These are phyloP conservation scores for Aristolochia californica DNA, from an alignment of 164 flowering plant species.

Conservation along the genomic window DNA sequence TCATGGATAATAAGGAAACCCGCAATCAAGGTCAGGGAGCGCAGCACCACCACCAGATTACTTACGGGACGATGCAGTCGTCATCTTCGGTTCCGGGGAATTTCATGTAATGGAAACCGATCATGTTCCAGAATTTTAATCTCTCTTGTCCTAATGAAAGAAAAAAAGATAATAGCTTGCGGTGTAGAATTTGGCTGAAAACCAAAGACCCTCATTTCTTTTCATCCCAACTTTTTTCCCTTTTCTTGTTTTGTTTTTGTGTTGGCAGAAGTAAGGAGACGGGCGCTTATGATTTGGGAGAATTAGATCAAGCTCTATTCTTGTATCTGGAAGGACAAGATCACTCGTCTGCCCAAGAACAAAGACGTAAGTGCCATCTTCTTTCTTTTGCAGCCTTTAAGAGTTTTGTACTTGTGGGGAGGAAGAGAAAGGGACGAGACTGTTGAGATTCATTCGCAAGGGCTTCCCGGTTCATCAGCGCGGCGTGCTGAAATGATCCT, in stretches of 20 bases:
- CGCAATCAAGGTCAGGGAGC: constrained; percentile 9
- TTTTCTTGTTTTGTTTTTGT: constrained; percentile 6
- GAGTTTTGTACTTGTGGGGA: constrained; percentile 1
- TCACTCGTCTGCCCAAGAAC: constrained; percentile 38
- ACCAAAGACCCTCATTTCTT: neutral
- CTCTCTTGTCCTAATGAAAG: too few species aligned
- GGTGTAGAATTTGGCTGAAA: neutral
- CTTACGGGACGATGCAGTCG: constrained; percentile 52
- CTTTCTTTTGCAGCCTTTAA: neutral
- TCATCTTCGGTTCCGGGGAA: constrained; percentile 32
- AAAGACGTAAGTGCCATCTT: constrained; percentile 37
- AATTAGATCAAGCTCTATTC: constrained; percentile 90
- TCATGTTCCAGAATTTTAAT: too few species aligned
- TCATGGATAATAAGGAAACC: constrained; percentile 33
- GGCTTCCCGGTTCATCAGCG: constrained; percentile 40
- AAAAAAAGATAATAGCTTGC: constrained; percentile 3
- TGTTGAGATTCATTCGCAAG: constrained; percentile 1
- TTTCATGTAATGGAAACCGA: constrained; percentile 46
- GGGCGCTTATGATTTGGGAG: constrained; percentile 84
- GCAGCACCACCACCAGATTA: constrained; percentile 27
- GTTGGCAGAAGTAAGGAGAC: constrained; percentile 40
- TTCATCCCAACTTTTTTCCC: neutral
- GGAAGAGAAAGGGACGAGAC: constrained; percentile 1
- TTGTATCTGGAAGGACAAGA: constrained; percentile 80
- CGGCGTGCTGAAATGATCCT: constrained; percentile 30